These are phyloP conservation scores for Ilyonectria mors-panacis DNA, from an alignment of 2,329 filamentous ascomycete genomes.

Conservation along the genomic window DNA sequence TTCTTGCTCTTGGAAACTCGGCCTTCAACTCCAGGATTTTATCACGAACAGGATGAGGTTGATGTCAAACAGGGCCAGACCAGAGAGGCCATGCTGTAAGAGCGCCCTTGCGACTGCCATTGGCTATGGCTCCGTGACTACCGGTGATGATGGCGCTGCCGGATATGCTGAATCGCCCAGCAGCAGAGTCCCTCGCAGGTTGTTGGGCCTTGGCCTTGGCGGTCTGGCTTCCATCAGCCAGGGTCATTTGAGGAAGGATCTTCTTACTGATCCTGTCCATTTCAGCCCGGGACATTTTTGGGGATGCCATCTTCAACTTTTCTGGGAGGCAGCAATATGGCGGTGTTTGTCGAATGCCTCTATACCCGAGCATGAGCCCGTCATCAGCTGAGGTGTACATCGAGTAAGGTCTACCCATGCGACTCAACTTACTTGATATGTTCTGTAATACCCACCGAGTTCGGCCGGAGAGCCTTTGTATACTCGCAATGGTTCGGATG, in stretches of 20 bases:
- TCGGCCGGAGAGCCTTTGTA: too few species aligned
- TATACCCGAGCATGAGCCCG: too few species aligned
- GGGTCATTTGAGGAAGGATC: not conserved
- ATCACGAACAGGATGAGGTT: not conserved
- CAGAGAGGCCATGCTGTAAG: conserved; percentile 1
- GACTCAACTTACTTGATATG: too few species aligned
- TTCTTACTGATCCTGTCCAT: not conserved
- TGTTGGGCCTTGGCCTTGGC: not conserved
- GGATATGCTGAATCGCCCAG: not conserved
- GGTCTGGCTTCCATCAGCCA: not conserved
- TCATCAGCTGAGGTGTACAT: too few species aligned
- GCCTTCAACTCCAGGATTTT: not conserved
- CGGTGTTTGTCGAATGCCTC: too few species aligned
- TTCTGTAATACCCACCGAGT: too few species aligned
- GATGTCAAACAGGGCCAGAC: not conserved
- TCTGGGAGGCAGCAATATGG: too few species aligned
- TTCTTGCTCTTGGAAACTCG: not conserved
- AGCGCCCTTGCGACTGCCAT: not conserved
- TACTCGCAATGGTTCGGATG: too few species aligned
- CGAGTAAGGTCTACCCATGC: too few species aligned
- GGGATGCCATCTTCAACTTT: too few species aligned
- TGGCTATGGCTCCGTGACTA: not conserved
- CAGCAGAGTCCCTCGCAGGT: not conserved
- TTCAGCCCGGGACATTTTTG: too few species aligned
- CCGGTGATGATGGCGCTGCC: conserved; percentile 12